Evolutionary conservation across 805 yeast genomes (phyloP), one percentile per base, ranked within the genome.

Genomic region (Nakazawaea pomicola): DNA sequence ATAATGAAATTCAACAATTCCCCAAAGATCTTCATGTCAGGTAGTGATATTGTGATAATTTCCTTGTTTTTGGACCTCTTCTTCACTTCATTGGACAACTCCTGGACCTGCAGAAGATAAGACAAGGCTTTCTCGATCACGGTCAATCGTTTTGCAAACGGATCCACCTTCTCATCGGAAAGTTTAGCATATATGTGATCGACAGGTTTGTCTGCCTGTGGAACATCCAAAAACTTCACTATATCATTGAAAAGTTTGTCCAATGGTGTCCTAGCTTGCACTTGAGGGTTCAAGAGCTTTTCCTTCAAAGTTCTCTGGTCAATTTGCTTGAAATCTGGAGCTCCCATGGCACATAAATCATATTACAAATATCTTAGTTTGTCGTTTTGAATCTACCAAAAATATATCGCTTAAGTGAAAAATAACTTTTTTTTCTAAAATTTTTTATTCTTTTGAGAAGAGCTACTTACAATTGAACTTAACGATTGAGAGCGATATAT

Each of bases 11-110:
- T 83, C 15, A 83, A 58, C 33, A 91, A 54, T 17, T 69, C 73
- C 27, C 83, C 81, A 42, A 93, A 74, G 4, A 76, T 72, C 55
- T 80, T 83, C 72, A 91, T 79, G 56, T 93, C 98, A 51, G 87
- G 89, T 8, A 91, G 66, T 0, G 97, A 86, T 12, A 91, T 80
- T 7, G 83, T 66, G 9, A 84, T 67, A 37, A 74, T 48, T 36
- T 61, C 55, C 44, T 68, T 67, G 6, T 50, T 41, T n/a, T 27
- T 25, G 3, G 35, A 32, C 6, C 38, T 41, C 11, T 43, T 39
- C 33, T 55, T 45, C 12, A 53, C 56, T 19, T 53, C 59, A 1
- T 46, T 45, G 3, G 79, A 61, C 2, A 61, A 44, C 4, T 46
- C 35, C 48, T 74, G 77, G 17, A 75, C 65, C 29, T 61, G 49